phyloP scores from a whole-genome alignment of 2,329 filamentous ascomycete genomes.

The Aspergillus luchuensis region DNA sequence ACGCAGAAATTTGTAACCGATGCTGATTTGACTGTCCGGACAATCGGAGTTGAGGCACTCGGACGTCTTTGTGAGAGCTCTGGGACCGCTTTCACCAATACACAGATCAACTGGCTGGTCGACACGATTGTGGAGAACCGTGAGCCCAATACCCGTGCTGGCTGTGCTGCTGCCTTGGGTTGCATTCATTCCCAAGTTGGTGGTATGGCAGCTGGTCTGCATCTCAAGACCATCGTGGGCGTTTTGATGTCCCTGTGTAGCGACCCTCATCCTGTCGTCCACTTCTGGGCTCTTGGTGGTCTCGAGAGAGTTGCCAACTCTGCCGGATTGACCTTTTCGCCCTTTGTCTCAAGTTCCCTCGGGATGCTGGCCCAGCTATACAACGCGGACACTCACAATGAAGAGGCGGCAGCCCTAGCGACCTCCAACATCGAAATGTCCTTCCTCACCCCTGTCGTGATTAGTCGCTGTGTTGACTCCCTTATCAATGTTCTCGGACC shows the following conservation, averaged over 20 bases:
- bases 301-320: constrained; percentile 85
- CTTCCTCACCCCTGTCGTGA: constrained; percentile 75
- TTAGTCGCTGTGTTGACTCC: constrained; percentile 89
- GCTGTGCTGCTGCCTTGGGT: constrained; percentile 90
- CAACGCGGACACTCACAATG: constrained; percentile 85
- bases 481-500: constrained; percentile 94
- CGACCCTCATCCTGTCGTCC: constrained; percentile 90
- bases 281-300: constrained; percentile 94
- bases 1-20: constrained; percentile 72
- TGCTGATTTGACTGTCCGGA: constrained; percentile 81
- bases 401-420: constrained; percentile 74
- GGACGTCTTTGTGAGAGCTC: constrained; percentile 82
- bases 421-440: constrained; percentile 91
- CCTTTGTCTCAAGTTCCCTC: constrained; percentile 84
- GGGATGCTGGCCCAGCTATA: constrained; percentile 95
- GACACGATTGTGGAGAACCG: constrained; percentile 93
- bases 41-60: constrained; percentile 79
- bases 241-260: constrained; percentile 98
- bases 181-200: constrained; percentile 94
- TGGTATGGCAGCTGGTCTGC: constrained; percentile 94
- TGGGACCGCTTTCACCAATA: constrained; percentile 84
- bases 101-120: constrained; percentile 86
- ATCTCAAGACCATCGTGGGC: constrained; percentile 94
- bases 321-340: constrained; percentile 86
- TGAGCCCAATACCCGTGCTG: constrained; percentile 88